phyloP scores from a whole-genome alignment of 768 basidiomycete genomes.

The Tephrocybe sp. region DNA sequence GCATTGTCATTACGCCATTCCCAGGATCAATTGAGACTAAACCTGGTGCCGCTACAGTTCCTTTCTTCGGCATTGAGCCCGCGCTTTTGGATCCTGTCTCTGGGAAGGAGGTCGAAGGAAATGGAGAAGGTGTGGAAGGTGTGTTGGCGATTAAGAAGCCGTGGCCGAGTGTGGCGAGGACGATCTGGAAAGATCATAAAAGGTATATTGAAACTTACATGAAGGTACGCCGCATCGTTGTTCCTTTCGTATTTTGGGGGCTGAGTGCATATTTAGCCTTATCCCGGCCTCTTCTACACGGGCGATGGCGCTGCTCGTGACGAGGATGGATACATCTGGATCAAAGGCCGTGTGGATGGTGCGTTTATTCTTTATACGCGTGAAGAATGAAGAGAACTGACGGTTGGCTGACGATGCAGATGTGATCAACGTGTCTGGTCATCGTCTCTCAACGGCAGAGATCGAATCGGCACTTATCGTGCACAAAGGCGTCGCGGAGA shows the following conservation, averaged over 20 bases:
- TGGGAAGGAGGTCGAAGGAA: conserved; percentile 74
- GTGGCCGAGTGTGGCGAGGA: conserved; percentile 95
- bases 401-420: conserved; percentile 38
- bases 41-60: conserved; percentile 94
- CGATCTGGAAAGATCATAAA: conserved; percentile 90
- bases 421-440: conserved; percentile 98
- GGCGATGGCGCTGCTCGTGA: conserved; percentile 96
- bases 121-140: conserved; percentile 87
- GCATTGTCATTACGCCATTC: conserved; percentile 92
- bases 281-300: conserved; percentile 93
- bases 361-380: conserved; percentile 19
- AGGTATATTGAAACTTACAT: conserved; percentile 58
- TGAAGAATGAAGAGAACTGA: background rate
- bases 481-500: conserved; percentile 95
- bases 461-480: conserved; percentile 96
- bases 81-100: conserved; percentile 83
- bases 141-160: conserved; percentile 82
- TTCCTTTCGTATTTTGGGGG: background rate
- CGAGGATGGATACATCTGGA: conserved; percentile 97
- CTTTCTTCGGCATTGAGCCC: conserved; percentile 94
- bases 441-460: conserved; percentile 95
- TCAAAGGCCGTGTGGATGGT: conserved; percentile 95
- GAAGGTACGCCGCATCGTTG: conserved; percentile 28
- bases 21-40: conserved; percentile 96
- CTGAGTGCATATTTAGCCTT: conserved; percentile 41